Conservation (phyloP, 148 eudicot species). For the Chenopodium album region DNA sequence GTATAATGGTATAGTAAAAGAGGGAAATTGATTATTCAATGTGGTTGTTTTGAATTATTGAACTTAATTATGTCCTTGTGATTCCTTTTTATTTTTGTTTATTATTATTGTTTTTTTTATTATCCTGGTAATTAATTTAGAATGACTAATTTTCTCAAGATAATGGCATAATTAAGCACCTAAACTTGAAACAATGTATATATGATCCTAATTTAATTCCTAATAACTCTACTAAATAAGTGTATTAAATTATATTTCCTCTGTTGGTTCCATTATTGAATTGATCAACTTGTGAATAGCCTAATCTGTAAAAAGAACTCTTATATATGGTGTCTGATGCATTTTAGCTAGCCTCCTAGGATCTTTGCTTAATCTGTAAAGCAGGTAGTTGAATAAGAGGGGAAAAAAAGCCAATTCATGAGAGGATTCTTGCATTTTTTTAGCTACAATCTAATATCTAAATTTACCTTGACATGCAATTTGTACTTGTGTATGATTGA, state of each 20-base stretch:
- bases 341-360: too few species aligned
- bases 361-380: too few species aligned
- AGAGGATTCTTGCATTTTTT: not conserved
- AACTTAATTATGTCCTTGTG: not conserved
- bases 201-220: too few species aligned
- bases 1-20: constrained; percentile 41
- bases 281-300: too few species aligned
- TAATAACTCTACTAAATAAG: not conserved
- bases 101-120: not conserved
- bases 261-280: not conserved
- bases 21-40: constrained; percentile 33
- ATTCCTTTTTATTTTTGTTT: not conserved
- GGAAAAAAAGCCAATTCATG: not conserved
- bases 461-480: not conserved
- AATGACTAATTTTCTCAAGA: not conserved
- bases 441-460: not conserved
- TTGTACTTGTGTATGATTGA: not conserved
- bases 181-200: not conserved
- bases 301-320: too few species aligned
- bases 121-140: not conserved
- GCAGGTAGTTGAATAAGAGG: too few species aligned
- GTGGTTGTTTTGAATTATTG: constrained; percentile 14
- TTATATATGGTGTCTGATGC: too few species aligned
- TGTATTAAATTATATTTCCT: not conserved
- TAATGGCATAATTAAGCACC: not conserved